phyloP scores from a whole-genome alignment of 306 rosid species.

The Crataegus laevigata region DNA sequence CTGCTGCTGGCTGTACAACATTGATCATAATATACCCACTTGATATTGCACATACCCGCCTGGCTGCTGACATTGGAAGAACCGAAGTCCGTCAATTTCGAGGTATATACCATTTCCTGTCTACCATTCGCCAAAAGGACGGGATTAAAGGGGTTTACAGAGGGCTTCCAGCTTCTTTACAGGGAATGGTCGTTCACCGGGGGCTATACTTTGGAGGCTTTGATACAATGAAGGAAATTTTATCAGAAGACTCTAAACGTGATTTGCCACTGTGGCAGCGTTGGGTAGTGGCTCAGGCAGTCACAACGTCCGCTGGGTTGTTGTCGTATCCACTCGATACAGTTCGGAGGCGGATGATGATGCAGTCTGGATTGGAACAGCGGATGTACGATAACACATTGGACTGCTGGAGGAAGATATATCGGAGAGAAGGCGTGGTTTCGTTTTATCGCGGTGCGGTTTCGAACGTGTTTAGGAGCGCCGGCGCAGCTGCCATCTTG shows the following conservation, averaged over 20 bases:
- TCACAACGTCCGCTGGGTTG: slow-evolving; percentile 84
- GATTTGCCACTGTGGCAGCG: slow-evolving; percentile 75
- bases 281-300: slow-evolving; percentile 88
- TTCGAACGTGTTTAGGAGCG: slow-evolving; percentile 79
- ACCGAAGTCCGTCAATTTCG: slow-evolving; percentile 63
- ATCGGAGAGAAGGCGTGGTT: slow-evolving; percentile 54
- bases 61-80: slow-evolving; percentile 87
- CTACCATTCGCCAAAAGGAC: slow-evolving; percentile 51
- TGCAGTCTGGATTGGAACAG: slow-evolving; percentile 88
- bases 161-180: slow-evolving; percentile 94
- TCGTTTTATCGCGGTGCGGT: slow-evolving; percentile 89
- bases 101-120: slow-evolving; percentile 81
- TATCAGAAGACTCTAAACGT: slow-evolving; percentile 36
- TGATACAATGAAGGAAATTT: slow-evolving; percentile 70
- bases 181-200: slow-evolving; percentile 84
- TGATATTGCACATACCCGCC: slow-evolving; percentile 94
- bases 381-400: slow-evolving; percentile 54
- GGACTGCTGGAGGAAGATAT: slow-evolving; percentile 88
- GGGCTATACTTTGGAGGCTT: slow-evolving; percentile 95
- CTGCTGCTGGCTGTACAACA: slow-evolving; percentile 89
- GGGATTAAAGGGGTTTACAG: slow-evolving; percentile 72
- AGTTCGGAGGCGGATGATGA: slow-evolving; percentile 95
- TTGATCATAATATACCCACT: slow-evolving; percentile 78
- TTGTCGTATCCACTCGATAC: slow-evolving; percentile 88
- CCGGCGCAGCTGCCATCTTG: slow-evolving; percentile 87